Percentiles rank a stretch among this genome's conserved stretches.
Conservation (phyloP, 2,329 filamentous ascomycete genomes). For the Dactylonectria macrodidyma region DNA sequence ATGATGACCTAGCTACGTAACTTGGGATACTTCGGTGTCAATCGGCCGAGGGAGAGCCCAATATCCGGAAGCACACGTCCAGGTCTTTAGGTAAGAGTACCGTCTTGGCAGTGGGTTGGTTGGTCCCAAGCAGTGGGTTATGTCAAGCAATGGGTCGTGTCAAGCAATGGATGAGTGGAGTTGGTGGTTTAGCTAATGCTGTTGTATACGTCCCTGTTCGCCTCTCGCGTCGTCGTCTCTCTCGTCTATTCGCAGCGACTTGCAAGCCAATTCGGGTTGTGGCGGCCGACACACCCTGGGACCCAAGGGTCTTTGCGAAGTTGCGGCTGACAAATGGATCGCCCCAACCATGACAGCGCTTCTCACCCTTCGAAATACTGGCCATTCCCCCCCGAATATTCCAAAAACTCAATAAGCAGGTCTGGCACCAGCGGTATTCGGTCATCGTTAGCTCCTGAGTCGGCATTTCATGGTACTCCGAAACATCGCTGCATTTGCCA, state of each 20-base stretch:
- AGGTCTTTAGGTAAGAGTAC: slow-evolving; percentile 1
- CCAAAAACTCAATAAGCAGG: neutral
- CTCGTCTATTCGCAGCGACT: neutral
- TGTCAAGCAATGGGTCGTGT: too few relatives aligned
- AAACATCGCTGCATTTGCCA: neutral
- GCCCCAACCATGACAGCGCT: slow-evolving; percentile 2
- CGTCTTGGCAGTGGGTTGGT: neutral
- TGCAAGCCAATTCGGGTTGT: neutral
- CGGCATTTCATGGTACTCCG: neutral
- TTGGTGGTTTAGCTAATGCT: neutral
- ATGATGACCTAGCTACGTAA: neutral
- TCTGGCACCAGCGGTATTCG: neutral
- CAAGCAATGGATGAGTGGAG: neutral
- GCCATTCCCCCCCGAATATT: neutral
- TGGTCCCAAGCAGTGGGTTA: too few relatives aligned
- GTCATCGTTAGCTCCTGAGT: neutral
- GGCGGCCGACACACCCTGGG: slow-evolving; percentile 2
- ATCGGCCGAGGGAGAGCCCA: neutral
- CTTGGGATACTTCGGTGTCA: neutral
- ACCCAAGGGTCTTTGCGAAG: neutral
- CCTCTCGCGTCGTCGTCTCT: neutral
- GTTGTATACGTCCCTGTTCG: neutral
- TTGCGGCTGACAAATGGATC: slow-evolving; percentile 3
- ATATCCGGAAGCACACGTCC: neutral
- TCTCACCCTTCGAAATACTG: neutral